Evolutionary conservation across 257 asterid species (phyloP).

Genomic region (Fraxinus americana): DNA sequence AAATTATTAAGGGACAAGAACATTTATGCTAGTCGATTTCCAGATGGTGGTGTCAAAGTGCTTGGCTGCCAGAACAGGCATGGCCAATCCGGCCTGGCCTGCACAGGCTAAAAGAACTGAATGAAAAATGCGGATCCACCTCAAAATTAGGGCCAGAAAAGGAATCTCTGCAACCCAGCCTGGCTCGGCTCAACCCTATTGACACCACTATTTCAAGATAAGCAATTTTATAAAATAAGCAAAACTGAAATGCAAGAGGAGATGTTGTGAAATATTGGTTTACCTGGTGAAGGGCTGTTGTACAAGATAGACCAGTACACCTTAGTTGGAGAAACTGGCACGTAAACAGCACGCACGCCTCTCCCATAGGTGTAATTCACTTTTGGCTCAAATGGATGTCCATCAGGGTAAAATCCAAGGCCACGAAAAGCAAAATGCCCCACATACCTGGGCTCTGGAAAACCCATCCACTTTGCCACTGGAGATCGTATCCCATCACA

Average conservation of each 20-base stretch:
- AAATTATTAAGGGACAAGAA: too few relatives aligned
- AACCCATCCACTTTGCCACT: conserved; percentile 95
- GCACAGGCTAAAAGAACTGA: too few relatives aligned
- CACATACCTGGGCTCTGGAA: conserved; percentile 62
- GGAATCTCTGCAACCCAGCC: too few relatives aligned
- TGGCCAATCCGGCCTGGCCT: too few relatives aligned
- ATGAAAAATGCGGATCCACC: too few relatives aligned
- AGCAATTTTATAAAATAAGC: neutral
- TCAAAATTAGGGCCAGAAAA: too few relatives aligned
- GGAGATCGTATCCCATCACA: conserved; percentile 90
- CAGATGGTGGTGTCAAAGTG: too few relatives aligned
- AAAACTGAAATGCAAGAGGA: neutral
- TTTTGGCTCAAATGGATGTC: conserved; percentile 64
- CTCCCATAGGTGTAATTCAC: conserved; percentile 67
- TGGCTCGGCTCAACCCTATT: too few relatives aligned
- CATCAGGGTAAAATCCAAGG: conserved; percentile 67
- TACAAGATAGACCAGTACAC: conserved; percentile 86
- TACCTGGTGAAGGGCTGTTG: conserved; percentile 82
- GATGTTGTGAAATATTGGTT: neutral
- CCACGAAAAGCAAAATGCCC: conserved; percentile 84
- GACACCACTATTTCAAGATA: neutral
- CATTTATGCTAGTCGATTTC: too few relatives aligned
- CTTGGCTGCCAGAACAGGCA: too few relatives aligned
- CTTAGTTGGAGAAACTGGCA: conserved; percentile 76
- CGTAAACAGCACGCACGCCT: conserved; percentile 78